Base-by-base conservation (phyloP, 1,284 basidiomycete genomes). In the Rhodotorula sp. region DNA sequence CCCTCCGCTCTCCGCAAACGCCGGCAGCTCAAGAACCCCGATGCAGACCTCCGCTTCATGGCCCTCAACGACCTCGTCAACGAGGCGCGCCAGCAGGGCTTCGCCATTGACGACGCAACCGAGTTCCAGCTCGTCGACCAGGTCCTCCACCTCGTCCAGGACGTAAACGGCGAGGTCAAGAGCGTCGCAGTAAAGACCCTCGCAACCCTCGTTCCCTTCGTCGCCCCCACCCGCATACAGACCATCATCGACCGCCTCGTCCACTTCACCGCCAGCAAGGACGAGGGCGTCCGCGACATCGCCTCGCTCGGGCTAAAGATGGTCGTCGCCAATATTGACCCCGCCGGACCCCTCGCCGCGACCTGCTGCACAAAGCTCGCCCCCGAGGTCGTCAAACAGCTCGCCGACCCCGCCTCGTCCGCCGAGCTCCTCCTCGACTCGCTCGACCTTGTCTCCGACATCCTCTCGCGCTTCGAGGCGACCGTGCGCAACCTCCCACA, bases 81-180 rank as follows among this genome's bases (percentile, higher is more conserved):
- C 61, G 94, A 96, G 83, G 85, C 73, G 81, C 60, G 71, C 15
- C 63, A 77, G 50, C 61, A 82, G 61, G 87, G 86, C 66, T 91
- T 91, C 79, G 81, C 87, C 27, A 88, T 91, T 55, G 94, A 97
- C 80, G 92, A 96, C 46, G 41, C 70, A n/a, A 78, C 76, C 19
- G 79, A 80, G 67, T 69, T 70, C 46, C 67, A 69, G 61, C 67
- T 76, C 54, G 77, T 80, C 53, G 77, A 79, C 37, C 70, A 78
- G 66, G 71, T 77, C 37, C 69, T 77, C 29, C 72, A 55, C 22
- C 75, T 77, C 68, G 75, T 78, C 70, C 76, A 65, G 79, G 97
- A 99, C 83, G 89, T 89, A 82, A 97, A 97, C 78, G 93, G 92
- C 25, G 96, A 99, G 83, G 97, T 99, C 76, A 98, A 98, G 85